These are phyloP conservation scores for Bryoerythrophyllum caledonicum DNA, from an alignment of 225 moss, liverwort and hornwort genomes.

Conservation along the genomic window DNA sequence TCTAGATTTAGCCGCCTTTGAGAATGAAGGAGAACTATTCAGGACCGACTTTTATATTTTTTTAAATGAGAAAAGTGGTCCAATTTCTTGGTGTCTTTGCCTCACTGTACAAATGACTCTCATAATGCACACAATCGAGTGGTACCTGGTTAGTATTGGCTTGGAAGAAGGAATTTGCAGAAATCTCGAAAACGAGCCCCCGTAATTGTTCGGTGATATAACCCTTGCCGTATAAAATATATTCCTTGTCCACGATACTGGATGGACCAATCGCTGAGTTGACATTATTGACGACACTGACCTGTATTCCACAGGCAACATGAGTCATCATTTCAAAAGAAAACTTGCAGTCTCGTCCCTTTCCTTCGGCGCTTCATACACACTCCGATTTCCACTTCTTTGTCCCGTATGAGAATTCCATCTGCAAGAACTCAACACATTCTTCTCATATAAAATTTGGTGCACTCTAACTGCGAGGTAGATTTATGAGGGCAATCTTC, in stretches of 20 bases:
- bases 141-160: conserved; percentile 86
- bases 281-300: conserved; percentile 89
- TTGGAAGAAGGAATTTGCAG: conserved; percentile 96
- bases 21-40: too few species aligned
- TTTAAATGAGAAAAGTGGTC: too few species aligned
- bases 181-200: conserved; percentile 89
- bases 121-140: conserved; percentile 5
- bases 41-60: too few species aligned
- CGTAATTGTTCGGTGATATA: conserved; percentile 83
- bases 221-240: conserved; percentile 68
- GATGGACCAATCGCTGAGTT: conserved; percentile 81
- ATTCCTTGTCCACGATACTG: conserved; percentile 77
- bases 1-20: too few species aligned
- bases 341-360: conserved; percentile 26
- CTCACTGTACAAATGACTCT: too few species aligned
- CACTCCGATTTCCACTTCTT: conserved; percentile 77
- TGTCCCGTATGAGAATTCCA: conserved; percentile 97
- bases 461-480: background rate
- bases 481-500: too few species aligned
- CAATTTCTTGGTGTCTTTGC: too few species aligned
- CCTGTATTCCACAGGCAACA: conserved; percentile 37
- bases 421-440: conserved; percentile 42
- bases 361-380: too few species aligned
- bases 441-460: background rate
- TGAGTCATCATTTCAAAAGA: too few species aligned